Evolutionary conservation across 768 basidiomycete species (phyloP).

Genomic region (Strobilomyces dryophilus): DNA sequence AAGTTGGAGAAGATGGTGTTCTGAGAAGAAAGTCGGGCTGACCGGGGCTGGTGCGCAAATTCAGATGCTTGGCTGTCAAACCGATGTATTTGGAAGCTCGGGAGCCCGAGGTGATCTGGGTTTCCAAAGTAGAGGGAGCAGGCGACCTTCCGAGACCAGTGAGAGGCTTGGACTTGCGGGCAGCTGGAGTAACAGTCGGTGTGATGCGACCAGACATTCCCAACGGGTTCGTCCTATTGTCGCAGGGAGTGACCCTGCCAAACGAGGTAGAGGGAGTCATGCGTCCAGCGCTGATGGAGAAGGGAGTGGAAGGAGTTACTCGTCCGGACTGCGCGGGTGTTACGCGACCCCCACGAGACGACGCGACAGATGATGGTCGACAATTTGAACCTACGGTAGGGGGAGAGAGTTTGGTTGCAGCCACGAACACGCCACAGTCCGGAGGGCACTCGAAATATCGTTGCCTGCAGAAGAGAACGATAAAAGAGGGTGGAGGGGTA

Average conservation of each 20-base stretch:
- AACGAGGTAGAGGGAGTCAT: conserved; percentile 52
- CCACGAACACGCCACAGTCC: conserved; percentile 89
- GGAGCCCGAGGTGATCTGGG: conserved; percentile 72
- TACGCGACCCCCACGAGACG: conserved; percentile 49
- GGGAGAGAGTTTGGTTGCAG: conserved; percentile 72
- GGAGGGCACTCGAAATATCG: conserved; percentile 85
- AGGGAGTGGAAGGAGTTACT: conserved; percentile 40
- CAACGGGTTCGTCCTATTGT: conserved; percentile 24
- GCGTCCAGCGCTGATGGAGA: conserved; percentile 41
- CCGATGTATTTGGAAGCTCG: conserved; percentile 80
- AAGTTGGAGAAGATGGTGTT: conserved; percentile 34
- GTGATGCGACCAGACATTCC: conserved; percentile 45
- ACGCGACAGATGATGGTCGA: conserved; percentile 79
- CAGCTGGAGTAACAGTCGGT: conserved; percentile 34
- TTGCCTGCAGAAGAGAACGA: conserved; percentile 41
- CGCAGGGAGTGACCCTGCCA: conserved; percentile 40
- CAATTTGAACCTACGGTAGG: conserved; percentile 60
- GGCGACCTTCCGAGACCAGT: conserved; percentile 33
- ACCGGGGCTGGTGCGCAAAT: conserved; percentile 33
- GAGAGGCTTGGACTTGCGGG: conserved; percentile 30
- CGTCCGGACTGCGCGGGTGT: conserved; percentile 45
- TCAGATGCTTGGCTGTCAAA: conserved; percentile 82
- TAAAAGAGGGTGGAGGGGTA: not conserved
- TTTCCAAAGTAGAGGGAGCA: conserved; percentile 24
- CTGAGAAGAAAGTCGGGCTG: conserved; percentile 20